Conservation (phyloP, 2,329 filamentous ascomycete genomes). For the Aspergillus sp. region DNA sequence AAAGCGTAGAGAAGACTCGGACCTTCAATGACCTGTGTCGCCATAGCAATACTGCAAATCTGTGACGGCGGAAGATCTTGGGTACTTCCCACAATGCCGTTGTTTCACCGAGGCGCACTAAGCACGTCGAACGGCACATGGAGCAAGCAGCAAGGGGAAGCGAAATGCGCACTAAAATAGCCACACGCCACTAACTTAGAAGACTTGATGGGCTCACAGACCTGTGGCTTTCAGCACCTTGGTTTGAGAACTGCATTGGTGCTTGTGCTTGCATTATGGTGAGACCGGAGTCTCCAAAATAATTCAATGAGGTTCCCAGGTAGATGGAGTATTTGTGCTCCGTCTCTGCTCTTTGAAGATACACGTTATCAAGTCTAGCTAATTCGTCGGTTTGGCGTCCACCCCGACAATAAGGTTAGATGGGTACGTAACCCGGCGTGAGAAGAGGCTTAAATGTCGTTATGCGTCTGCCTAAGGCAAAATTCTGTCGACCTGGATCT, state of each 20-base stretch:
- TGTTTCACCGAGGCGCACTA: slow-evolving; percentile 1
- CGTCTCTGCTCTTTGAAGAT: no score
- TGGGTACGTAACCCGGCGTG: not conserved
- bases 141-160: slow-evolving; percentile 1
- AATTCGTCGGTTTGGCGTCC: not conserved
- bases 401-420: not conserved
- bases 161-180: slow-evolving; percentile 4
- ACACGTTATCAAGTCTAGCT: not conserved
- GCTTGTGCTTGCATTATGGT: not conserved
- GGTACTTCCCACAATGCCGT: not conserved
- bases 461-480: not conserved
- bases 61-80: not conserved
- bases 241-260: not conserved
- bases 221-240: not conserved
- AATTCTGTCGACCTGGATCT: not conserved
- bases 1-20: not conserved
- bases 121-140: not conserved
- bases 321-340: no score
- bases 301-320: no score
- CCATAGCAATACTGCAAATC: not conserved
- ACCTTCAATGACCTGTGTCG: not conserved
- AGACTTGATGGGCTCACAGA: not conserved
- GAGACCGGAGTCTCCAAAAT: not conserved
- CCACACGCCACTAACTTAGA: slow-evolving; percentile 1
- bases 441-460: no score